These are phyloP conservation scores for Yamadazyma sp. DNA, from an alignment of 805 yeast genomes.

Conservation along the genomic window DNA sequence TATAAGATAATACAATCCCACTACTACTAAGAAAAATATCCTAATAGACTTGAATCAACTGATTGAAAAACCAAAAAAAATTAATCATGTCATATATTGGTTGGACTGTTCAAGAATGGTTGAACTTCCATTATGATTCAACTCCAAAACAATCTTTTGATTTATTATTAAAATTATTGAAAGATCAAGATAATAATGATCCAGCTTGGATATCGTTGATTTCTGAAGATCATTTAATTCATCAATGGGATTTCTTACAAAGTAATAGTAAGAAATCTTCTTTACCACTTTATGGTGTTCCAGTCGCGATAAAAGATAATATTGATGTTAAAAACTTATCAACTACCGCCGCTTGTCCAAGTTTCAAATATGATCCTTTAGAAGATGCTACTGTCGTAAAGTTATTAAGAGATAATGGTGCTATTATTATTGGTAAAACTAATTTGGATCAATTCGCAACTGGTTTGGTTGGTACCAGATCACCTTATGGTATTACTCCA, in stretches of 20 bases:
- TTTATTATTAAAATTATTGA: slow-evolving; percentile 43
- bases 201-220: slow-evolving; percentile 93
- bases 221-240: slow-evolving; percentile 54
- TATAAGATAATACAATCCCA: no score
- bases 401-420: slow-evolving; percentile 82
- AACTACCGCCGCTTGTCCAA: slow-evolving; percentile 96
- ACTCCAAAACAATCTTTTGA: slow-evolving; percentile 60
- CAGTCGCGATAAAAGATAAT: slow-evolving; percentile 91
- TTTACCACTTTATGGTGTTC: slow-evolving; percentile 86
- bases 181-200: slow-evolving; percentile 50
- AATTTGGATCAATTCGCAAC: slow-evolving; percentile 97
- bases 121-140: slow-evolving; percentile 57
- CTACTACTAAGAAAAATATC: no score
- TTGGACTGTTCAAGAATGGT: slow-evolving; percentile 85
- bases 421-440: slow-evolving; percentile 89
- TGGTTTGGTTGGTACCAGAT: slow-evolving; percentile 91
- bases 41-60: no score
- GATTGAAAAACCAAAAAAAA: no score
- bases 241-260: slow-evolving; percentile 78
- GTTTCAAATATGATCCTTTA: slow-evolving; percentile 65
- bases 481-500: slow-evolving; percentile 90
- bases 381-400: slow-evolving; percentile 74
- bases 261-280: slow-evolving; percentile 51
- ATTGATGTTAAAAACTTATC: slow-evolving; percentile 79
- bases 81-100: slow-evolving; percentile 41